Evolutionary conservation across 106 monocot genomes (phyloP).

Genomic region (Dendrobium officinale): DNA sequence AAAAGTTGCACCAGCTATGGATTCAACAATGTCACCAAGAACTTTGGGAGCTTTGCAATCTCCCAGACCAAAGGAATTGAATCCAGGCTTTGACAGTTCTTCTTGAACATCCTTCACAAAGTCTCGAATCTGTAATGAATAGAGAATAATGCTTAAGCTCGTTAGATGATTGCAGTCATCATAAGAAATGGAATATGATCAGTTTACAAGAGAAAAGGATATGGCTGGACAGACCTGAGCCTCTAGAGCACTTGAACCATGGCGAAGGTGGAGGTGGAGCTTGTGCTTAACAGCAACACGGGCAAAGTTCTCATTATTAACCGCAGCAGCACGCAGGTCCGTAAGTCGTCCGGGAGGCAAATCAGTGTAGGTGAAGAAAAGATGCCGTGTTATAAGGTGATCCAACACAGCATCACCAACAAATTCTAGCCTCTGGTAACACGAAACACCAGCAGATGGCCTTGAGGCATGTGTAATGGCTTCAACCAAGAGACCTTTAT

Average conservation of each 20-base stretch:
- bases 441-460: slow-evolving; percentile 94
- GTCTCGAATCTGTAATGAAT: slow-evolving; percentile 62
- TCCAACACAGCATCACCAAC: slow-evolving; percentile 97
- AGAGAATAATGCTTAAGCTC: not conserved
- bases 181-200: not conserved
- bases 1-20: slow-evolving; percentile 91
- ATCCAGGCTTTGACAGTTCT: slow-evolving; percentile 72
- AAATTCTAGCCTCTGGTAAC: slow-evolving; percentile 91
- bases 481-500: slow-evolving; percentile 66
- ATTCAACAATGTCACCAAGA: slow-evolving; percentile 95
- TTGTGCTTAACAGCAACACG: slow-evolving; percentile 90
- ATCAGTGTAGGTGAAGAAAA: slow-evolving; percentile 86
- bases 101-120: slow-evolving; percentile 92
- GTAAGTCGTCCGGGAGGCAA: slow-evolving; percentile 91
- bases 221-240: slow-evolving; percentile 47
- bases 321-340: slow-evolving; percentile 92
- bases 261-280: slow-evolving; percentile 81
- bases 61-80: slow-evolving; percentile 94
- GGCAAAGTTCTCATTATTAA: slow-evolving; percentile 99
- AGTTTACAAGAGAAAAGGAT: slow-evolving; percentile 2
- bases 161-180: not conserved
- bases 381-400: slow-evolving; percentile 80
- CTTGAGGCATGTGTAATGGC: slow-evolving; percentile 98
- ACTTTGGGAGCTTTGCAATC: slow-evolving; percentile 99
- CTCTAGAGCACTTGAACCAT: slow-evolving; percentile 93